Evolutionary conservation across 352 stramenopile genomes (phyloP), one percentile per base, ranked within the genome.

Genomic region (Phytophthora multivora): DNA sequence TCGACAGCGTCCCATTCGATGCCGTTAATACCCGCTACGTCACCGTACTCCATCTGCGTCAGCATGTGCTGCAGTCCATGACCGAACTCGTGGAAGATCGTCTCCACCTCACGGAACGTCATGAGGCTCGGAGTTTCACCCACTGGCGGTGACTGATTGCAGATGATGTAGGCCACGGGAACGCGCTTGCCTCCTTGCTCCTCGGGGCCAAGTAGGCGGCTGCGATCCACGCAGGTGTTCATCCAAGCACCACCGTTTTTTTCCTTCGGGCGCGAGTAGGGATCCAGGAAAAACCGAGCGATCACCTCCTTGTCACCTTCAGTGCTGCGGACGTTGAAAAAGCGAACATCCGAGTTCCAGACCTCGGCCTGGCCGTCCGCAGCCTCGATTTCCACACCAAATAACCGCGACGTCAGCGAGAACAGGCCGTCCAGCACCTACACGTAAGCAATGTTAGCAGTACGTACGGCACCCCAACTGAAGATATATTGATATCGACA

Each of bases 1-100:
- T 99, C 97, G 3, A 99, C 97, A 12, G 97, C 97, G 81, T 99
- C 97, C 97, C 97, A 99, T 75, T 99, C 97, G 13, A 99, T 88
- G 42, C 93, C 94, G 69, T 98, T 99, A 74, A 99, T 98, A 13
- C 96, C 97, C 4, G 97, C 94, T 33, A 98, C 96, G 45, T 98
- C 96, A 55, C 93, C 95, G 61, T 99, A 91, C 42, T 96, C 86
- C 48, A 98, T 95, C 18, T 79, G 91, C 13, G 97, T 99, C 5
- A 99, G 86, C 97, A 99, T 99, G 79, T 99, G 97, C 76, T 99
- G 97, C 25, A 99, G 77, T 0, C 95, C 97, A 69, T 99, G 97
- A 51, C 97, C 97, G 57, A 98, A 98, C 76, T 98, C 92, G 54
- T 98, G 95, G 75, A 98, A 99, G 9, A 98, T 74, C 26, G 95